Conservation (phyloP, 441 rosid species). For the Erodium chrysanthum region DNA sequence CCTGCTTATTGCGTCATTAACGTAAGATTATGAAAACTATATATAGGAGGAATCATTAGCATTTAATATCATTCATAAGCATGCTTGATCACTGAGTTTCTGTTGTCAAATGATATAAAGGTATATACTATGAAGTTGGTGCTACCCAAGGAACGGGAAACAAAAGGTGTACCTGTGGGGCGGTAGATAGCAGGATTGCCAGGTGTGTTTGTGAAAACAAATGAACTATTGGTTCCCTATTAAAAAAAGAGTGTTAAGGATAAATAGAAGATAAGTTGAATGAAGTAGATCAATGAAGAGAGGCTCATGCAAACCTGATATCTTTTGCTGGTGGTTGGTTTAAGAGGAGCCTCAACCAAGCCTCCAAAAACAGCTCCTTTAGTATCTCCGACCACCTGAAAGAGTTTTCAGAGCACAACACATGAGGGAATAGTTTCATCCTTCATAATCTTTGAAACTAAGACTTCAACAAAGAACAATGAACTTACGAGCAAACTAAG, state of each 20-base stretch:
- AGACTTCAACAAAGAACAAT: neutral
- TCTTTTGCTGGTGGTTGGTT: conserved; percentile 56
- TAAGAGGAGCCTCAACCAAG: conserved; percentile 81
- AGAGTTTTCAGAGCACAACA: conserved; percentile 11
- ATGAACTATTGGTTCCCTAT: conserved; percentile 82
- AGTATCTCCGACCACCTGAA: conserved; percentile 77
- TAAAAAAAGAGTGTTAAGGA: conserved; percentile 18
- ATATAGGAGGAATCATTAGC: no score
- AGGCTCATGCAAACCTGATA: conserved; percentile 49
- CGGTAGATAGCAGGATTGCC: conserved; percentile 59
- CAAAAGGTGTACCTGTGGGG: conserved; percentile 54
- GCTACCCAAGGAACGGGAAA: neutral
- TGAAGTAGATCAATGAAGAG: conserved; percentile 8
- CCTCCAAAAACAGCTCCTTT: conserved; percentile 92
- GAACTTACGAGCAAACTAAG: conserved; percentile 63
- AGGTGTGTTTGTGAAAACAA: conserved; percentile 68
- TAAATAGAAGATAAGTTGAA: neutral
- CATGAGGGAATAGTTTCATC: conserved; percentile 11
- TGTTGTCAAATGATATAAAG: no score
- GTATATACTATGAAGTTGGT: neutral
- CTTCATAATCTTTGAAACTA: neutral
- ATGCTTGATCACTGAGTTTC: no score
- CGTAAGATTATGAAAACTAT: no score
- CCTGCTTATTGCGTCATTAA: conserved; percentile 38
- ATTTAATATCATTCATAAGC: no score